Base-by-base conservation (phyloP, 169 alveolate species). In the Neospora caninum region DNA sequence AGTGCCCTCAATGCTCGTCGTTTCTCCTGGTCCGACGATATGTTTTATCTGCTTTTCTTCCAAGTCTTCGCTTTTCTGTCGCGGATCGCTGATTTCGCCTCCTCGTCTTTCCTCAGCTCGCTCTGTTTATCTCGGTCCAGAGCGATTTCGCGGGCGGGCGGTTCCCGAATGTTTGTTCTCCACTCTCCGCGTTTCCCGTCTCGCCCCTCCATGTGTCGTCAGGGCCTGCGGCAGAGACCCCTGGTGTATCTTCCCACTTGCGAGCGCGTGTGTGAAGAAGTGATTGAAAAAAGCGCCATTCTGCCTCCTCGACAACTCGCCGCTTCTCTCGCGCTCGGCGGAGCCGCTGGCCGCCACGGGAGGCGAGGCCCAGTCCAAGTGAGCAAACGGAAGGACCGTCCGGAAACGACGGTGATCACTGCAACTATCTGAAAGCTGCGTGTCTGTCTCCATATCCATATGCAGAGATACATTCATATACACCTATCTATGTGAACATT, bases 181-280 rank as follows among this genome's bases (percentile, higher is more conserved):
- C n/a, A 16, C 73, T 10, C 20, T 16, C n/a, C 20, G 73, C 73
- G 45, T 73, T n/a, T 73, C 20, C 43, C 43, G 9, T 34, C 43
- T 89, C 43, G 87, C 2, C 39, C 36, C 20, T 18, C 89, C 16
- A 29, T 36, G 84, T 39, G 4, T 39, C 58, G 22, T 0, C 87
- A 93, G 54, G 94, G 93, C 27, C 93, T 94, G 31, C 38, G 87
- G 18, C 94, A 88, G 78, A 20, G 96, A 53, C 96, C 96, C 9
- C 83, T 94, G 29, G 94, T 88, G 34, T 94, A 94, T 43, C 88
- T 94, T 84, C 96, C 96, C 39, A 91, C 67, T 20, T 94, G 96
- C 67, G 96, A 94, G 45, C 70, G 82, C 41, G 96, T 93, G 10
- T 94, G 96, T 49, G 93, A 88, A 70, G 95, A 91, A 31, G 91